Percentiles rank a stretch among this genome's conserved stretches.
Evolutionary conservation across 176 grass and related monocot species (phyloP).

Genomic region (Aegilops bicornis): DNA sequence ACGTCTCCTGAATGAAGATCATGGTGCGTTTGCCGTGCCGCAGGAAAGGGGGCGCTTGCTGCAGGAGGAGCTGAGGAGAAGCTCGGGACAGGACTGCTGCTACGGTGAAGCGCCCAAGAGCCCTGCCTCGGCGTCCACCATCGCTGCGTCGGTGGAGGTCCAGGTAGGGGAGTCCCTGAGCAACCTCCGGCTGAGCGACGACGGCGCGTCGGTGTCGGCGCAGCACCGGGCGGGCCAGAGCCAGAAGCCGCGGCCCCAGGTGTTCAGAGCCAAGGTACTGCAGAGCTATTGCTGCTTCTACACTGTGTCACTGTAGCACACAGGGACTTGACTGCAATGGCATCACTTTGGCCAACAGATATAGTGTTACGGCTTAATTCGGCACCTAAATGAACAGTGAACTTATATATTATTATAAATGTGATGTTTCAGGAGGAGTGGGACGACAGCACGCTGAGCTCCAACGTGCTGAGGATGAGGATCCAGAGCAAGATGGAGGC

Average conservation of each 20-base stretch:
- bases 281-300: neutral
- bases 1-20: too few relatives aligned
- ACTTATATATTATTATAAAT: neutral
- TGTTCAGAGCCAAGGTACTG: conserved; percentile 68
- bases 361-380: neutral
- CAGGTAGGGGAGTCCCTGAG: conserved; percentile 65
- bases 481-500: conserved; percentile 90
- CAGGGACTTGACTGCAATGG: neutral
- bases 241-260: conserved; percentile 42
- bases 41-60: conserved; percentile 52
- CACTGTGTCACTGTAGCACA: neutral
- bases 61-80: conserved; percentile 34
- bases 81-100: neutral
- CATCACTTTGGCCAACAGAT: neutral
- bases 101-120: conserved; percentile 28
- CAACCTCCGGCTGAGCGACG: conserved; percentile 55
- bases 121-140: conserved; percentile 43
- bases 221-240: conserved; percentile 49
- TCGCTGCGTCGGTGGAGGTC: conserved; percentile 68
- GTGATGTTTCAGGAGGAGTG: conserved; percentile 68
- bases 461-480: conserved; percentile 67
- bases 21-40: neutral
- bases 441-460: conserved; percentile 98
- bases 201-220: conserved; percentile 46
- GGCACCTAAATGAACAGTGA: neutral